phyloP scores from a whole-genome alignment of 495 filamentous ascomycete species.

The Penicillium ochrochloron region DNA sequence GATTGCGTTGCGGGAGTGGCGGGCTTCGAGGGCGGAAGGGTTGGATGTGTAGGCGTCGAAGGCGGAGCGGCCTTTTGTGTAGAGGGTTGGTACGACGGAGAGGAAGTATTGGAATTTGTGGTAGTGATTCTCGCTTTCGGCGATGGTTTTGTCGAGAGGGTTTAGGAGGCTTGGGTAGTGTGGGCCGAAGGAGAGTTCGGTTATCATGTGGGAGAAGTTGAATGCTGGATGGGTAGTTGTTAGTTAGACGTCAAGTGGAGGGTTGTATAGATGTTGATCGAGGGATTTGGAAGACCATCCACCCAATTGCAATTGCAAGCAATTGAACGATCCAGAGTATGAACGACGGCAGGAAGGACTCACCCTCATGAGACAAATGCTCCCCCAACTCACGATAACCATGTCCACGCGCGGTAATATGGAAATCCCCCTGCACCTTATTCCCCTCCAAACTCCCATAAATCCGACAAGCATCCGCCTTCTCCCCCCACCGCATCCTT shows the following conservation, averaged over 20 bases:
- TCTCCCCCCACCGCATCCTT: conserved; percentile 58
- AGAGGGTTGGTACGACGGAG: conserved; percentile 94
- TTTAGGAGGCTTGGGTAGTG: conserved; percentile 93
- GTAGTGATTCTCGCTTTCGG: conserved; percentile 76
- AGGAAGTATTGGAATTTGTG: conserved; percentile 99
- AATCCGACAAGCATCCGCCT: conserved; percentile 74
- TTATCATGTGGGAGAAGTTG: conserved; percentile 98
- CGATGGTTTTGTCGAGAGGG: conserved; percentile 89
- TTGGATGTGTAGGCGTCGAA: conserved; percentile 43
- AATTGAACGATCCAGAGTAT: neutral
- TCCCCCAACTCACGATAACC: conserved; percentile 79
- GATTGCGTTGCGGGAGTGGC: conserved; percentile 59
- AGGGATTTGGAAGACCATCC: neutral
- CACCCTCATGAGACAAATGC: conserved; percentile 81
- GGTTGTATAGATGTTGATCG: neutral
- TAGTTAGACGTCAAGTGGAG: neutral
- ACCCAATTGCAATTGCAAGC: neutral
- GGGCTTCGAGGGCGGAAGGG: conserved; percentile 27
- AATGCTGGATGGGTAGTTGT: conserved; percentile 60
- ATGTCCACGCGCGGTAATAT: conserved; percentile 94
- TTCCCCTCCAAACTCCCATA: conserved; percentile 90
- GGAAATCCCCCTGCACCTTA: conserved; percentile 97
- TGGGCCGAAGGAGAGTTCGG: conserved; percentile 93
- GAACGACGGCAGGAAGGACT: conserved; percentile 20
- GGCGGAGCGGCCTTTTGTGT: conserved; percentile 65